Base-by-base conservation (phyloP, 2,329 filamentous ascomycete genomes). In the Berkeleyomyces rouxiae region DNA sequence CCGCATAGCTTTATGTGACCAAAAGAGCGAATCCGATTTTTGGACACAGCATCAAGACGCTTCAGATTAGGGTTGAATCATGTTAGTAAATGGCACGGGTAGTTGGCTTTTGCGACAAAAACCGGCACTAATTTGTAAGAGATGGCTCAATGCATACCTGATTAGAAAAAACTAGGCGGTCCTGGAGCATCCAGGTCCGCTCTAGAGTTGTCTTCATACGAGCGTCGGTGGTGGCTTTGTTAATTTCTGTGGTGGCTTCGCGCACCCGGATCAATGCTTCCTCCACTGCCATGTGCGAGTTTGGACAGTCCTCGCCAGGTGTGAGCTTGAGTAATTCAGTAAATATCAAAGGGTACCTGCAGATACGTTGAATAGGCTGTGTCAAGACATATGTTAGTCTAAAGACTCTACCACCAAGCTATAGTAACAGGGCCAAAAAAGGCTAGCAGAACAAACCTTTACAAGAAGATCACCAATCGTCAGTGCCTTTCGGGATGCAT, bases 281-380 rank as follows among this genome's bases (percentile, higher is more conserved):
- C 65, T 90, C 85, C 16, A 97, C 82, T 61, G 89, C 86, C 70
- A 86, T 83, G 72, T 96, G 87, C 0, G 90, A 86, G 65, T 83
- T 83, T 0, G 90, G 90, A 69, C 90, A 95, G 70, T 97, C 92
- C 62, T 82, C 84, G 1, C 89, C 87, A 1, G 90, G 88, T 0
- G 91, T 96, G 67, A 86, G 81, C 69, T 87, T 91, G 65, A 91
- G 78, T 7, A 99, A 78, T 69, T 96, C 90, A 4, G 84, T 80
- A 69, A 97, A 91, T 1, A 97, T 77, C 3, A 99, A 77, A 9
- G 90, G 90, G 70, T 97, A 97, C 74, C 87, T 90, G 76, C 90
- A 95, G 31, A 96, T 82, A 62, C 92, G 82, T 73, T 99, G 92
- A 23, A 96, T 91, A 0, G 92, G 93, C 88, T 95, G 62, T 16